A percentile compares a stretch with the other conserved stretches of the same genome.
Evolutionary conservation across 2,329 filamentous ascomycete species (phyloP).

Genomic region (Curvularia sp.): DNA sequence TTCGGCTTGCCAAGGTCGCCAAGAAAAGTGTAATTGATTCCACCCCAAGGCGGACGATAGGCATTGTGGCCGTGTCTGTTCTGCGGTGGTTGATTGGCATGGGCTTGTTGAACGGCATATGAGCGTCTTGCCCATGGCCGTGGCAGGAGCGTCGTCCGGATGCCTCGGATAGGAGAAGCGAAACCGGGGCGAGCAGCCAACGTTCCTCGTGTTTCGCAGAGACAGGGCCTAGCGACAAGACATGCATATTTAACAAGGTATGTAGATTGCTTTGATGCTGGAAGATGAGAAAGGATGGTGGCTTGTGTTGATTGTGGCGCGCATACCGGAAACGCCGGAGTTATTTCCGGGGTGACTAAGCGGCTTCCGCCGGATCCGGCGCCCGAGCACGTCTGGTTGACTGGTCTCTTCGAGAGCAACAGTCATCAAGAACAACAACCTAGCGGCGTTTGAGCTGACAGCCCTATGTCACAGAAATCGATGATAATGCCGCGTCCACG

Average conservation of each 20-base stretch:
- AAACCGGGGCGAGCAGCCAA: neutral
- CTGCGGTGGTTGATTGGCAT: neutral
- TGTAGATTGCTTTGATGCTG: neutral
- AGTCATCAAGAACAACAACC: neutral
- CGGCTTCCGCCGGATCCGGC: neutral
- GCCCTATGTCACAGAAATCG: neutral
- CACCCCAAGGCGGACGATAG: neutral
- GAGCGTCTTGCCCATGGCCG: no score
- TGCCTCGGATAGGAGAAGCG: neutral
- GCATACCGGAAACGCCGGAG: neutral
- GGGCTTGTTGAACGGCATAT: neutral
- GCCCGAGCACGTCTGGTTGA: neutral
- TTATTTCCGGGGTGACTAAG: neutral
- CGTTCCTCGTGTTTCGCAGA: neutral
- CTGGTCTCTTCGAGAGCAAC: neutral
- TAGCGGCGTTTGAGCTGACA: neutral
- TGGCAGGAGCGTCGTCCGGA: neutral
- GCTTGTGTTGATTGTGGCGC: neutral
- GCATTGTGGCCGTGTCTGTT: neutral
- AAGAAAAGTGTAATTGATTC: neutral
- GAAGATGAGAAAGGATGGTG: neutral
- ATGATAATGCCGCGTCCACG: neutral
- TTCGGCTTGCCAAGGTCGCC: neutral
- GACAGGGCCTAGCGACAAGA: neutral
- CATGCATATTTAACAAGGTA: neutral